Evolutionary conservation across 345 rosid genomes (phyloP).

Genomic region (Fremontodendron californicum): DNA sequence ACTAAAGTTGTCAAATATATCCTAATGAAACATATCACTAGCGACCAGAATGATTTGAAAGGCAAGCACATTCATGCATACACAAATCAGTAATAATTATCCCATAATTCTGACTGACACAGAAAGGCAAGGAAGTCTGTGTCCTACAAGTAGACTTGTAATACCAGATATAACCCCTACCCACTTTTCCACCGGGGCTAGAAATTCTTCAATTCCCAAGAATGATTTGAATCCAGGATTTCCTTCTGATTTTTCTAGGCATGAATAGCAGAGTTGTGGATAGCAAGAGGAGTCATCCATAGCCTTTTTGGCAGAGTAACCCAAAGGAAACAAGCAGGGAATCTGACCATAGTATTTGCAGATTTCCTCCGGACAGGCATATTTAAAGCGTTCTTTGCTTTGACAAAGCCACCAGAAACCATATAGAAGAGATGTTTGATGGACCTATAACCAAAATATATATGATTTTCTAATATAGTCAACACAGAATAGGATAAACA

Average conservation of each 20-base stretch:
- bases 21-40: neutral
- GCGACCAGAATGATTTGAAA: neutral
- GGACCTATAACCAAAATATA: neutral
- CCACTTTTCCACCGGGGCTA: neutral
- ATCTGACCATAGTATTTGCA: neutral
- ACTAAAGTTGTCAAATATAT: neutral
- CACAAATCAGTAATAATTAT: neutral
- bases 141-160: slow-evolving; percentile 1
- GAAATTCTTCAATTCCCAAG: neutral
- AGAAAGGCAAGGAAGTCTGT: neutral
- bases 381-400: neutral
- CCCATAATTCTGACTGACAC: neutral
- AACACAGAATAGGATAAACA: neutral
- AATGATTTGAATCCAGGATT: neutral
- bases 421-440: neutral
- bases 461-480: neutral
- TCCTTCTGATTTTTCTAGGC: neutral
- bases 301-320: neutral
- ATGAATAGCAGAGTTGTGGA: neutral
- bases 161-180: neutral
- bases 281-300: neutral
- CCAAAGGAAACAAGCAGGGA: neutral
- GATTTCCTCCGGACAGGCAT: neutral
- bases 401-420: neutral
- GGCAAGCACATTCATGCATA: neutral